phyloP scores from a whole-genome alignment of 192 early-diverging fungal genomes.

The Backusella luteola region DNA sequence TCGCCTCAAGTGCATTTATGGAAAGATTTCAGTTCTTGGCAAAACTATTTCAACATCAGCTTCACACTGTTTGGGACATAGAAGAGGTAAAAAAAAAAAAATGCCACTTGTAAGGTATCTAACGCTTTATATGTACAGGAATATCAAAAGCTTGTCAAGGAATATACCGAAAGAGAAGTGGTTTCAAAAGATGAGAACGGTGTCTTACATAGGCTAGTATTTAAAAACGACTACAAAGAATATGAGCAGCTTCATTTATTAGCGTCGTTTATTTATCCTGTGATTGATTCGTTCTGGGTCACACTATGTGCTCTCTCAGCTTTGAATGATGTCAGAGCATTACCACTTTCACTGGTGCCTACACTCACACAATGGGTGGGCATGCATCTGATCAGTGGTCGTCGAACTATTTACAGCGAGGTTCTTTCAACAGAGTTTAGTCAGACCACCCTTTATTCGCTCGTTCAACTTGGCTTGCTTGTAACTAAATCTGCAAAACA shows the following conservation, averaged over 20 bases:
- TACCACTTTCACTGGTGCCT: conserved; percentile 10
- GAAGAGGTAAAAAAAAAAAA: background rate
- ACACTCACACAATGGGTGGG: conserved; percentile 14
- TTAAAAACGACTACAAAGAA: background rate
- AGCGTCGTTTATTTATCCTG: conserved; percentile 18
- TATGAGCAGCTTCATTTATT: conserved; percentile 9
- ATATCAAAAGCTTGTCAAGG: background rate
- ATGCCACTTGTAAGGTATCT: background rate
- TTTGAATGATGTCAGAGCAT: background rate
- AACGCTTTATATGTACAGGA: background rate
- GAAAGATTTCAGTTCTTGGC: conserved; percentile 19
- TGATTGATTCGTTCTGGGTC: conserved; percentile 16
- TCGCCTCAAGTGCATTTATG: background rate
- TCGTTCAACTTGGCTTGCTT: conserved; percentile 5
- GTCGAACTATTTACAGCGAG: conserved; percentile 17
- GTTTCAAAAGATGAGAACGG: background rate
- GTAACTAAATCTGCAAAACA: conserved; percentile 10
- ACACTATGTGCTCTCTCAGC: conserved; percentile 10
- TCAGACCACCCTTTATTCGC: background rate
- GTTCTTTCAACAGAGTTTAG: conserved; percentile 21
- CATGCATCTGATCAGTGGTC: conserved; percentile 18
- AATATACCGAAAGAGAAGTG: background rate
- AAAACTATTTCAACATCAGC: conserved; percentile 11
- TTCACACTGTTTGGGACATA: conserved; percentile 1
- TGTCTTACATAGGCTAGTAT: background rate